A percentile compares a stretch with the other conserved stretches of the same genome.
Evolutionary conservation across 2,329 filamentous ascomycete genomes (phyloP).

Genomic region (Colletotrichum chrysophilum): DNA sequence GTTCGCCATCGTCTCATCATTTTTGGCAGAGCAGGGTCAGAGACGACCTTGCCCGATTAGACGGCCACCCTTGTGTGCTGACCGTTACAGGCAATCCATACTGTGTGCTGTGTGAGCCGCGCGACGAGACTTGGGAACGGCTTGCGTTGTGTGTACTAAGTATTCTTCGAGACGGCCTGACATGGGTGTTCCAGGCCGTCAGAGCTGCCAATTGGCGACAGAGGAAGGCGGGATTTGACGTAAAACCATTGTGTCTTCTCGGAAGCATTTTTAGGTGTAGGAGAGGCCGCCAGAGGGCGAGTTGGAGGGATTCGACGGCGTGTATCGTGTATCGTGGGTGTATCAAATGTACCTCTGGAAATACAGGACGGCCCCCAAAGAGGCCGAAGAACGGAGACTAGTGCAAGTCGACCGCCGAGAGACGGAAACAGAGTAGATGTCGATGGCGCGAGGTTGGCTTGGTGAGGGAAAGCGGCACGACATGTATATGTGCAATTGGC

Average conservation of each 20-base stretch:
- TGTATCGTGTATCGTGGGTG: slow-evolving; percentile 3
- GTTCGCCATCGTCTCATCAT: slow-evolving; percentile 13
- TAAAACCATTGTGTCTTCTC: neutral
- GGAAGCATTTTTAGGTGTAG: neutral
- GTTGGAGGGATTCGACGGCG: slow-evolving; percentile 2
- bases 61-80: neutral
- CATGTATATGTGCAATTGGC: slow-evolving; percentile 1
- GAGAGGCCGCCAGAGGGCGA: neutral
- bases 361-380: neutral
- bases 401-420: neutral
- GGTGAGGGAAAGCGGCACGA: neutral
- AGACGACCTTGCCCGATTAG: neutral
- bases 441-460: neutral
- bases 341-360: neutral
- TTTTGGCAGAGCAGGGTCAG: slow-evolving; percentile 1
- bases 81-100: neutral
- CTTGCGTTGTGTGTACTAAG: neutral
- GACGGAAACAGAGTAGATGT: neutral
- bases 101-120: neutral
- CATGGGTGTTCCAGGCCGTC: slow-evolving; percentile 6
- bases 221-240: neutral
- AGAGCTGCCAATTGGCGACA: neutral
- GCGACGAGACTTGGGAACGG: neutral
- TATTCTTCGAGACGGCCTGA: neutral
- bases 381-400: neutral